Conservation (phyloP, 805 yeast genomes). For the Hanseniaspora hatyaiensis region DNA sequence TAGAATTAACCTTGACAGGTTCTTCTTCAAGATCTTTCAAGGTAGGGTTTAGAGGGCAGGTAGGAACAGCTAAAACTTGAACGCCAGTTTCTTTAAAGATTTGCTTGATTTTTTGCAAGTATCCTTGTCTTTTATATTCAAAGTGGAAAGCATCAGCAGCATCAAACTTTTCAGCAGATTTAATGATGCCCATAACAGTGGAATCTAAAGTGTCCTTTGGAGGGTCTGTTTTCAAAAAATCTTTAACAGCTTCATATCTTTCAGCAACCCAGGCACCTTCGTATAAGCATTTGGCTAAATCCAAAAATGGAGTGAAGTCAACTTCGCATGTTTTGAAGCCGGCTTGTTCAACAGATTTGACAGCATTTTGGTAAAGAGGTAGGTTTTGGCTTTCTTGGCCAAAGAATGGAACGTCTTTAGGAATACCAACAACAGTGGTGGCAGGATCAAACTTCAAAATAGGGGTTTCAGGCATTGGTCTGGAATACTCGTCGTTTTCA, state of each 20-base stretch:
- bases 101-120: constrained; percentile 51
- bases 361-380: constrained; percentile 49
- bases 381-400: constrained; percentile 67
- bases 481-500: constrained; percentile 64
- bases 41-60: constrained; percentile 86
- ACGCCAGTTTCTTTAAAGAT: constrained; percentile 38
- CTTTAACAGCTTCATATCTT: constrained; percentile 72
- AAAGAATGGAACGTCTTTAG: constrained; percentile 61
- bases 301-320: constrained; percentile 66
- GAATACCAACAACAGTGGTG: constrained; percentile 61
- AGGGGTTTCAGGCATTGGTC: constrained; percentile 61
- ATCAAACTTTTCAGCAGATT: constrained; percentile 61
- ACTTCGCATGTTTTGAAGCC: constrained; percentile 52
- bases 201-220: constrained; percentile 68
- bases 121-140: constrained; percentile 78
- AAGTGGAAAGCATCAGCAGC: constrained; percentile 77
- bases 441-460: constrained; percentile 43
- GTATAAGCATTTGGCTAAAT: constrained; percentile 75
- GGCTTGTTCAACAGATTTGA: constrained; percentile 38
- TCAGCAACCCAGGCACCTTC: constrained; percentile 99
- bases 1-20: constrained; percentile 73
- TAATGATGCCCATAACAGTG: constrained; percentile 63
- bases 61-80: constrained; percentile 80
- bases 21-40: constrained; percentile 59
- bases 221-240: constrained; percentile 58